Evolutionary conservation across 768 basidiomycete species (phyloP).

Genomic region (Podaxis sp.): DNA sequence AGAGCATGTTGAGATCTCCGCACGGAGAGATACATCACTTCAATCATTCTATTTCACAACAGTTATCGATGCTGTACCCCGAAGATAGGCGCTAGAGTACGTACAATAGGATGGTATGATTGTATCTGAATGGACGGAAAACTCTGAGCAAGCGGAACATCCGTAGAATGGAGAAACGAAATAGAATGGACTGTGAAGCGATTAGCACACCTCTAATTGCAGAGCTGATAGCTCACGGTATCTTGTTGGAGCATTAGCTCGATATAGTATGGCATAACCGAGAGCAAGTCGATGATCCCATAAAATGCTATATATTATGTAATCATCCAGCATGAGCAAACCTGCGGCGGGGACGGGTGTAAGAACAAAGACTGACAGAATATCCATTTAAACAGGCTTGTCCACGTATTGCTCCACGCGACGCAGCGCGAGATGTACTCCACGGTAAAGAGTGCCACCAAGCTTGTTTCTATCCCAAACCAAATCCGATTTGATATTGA

Average conservation of each 20-base stretch:
- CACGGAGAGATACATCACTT: conserved; percentile 91
- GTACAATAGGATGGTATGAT: conserved; percentile 77
- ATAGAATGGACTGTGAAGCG: conserved; percentile 63
- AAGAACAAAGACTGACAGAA: conserved; percentile 51
- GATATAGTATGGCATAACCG: conserved; percentile 87
- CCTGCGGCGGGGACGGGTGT: neutral
- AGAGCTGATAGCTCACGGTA: conserved; percentile 47
- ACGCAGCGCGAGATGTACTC: conserved; percentile 75
- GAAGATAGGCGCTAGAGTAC: conserved; percentile 26
- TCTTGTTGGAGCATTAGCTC: conserved; percentile 84
- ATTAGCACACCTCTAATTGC: neutral
- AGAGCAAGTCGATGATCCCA: conserved; percentile 81
- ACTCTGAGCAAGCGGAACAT: conserved; percentile 89
- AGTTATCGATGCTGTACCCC: neutral
- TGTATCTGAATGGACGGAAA: conserved; percentile 87
- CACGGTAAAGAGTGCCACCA: conserved; percentile 84
- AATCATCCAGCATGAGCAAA: conserved; percentile 11
- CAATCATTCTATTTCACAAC: conserved; percentile 59
- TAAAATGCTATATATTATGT: conserved; percentile 57
- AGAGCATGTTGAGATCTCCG: conserved; percentile 84
- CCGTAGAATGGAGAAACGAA: conserved; percentile 87
- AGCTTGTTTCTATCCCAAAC: conserved; percentile 85
- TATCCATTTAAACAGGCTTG: conserved; percentile 59
- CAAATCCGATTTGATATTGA: conserved; percentile 67
- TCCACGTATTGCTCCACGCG: conserved; percentile 75